Evolutionary conservation across 192 early-diverging fungal species (phyloP).

Genomic region (Funneliformis mosseae): DNA sequence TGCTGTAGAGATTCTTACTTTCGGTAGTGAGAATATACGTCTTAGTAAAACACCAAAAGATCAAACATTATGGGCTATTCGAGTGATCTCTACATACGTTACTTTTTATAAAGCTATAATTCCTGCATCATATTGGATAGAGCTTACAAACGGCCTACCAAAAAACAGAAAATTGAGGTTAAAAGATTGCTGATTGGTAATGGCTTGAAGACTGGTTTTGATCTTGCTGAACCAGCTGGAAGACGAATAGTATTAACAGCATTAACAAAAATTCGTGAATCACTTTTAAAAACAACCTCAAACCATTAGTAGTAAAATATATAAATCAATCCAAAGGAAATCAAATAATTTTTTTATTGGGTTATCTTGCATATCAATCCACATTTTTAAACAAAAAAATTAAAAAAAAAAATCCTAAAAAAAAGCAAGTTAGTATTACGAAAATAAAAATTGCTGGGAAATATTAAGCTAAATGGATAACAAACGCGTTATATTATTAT

Average conservation of each 20-base stretch:
- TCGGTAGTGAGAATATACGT: background rate
- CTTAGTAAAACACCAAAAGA: background rate
- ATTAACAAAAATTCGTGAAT: background rate
- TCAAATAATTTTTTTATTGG: too few species aligned
- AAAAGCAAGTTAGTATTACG: too few species aligned
- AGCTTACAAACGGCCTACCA: background rate
- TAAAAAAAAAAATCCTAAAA: too few species aligned
- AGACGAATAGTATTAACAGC: background rate
- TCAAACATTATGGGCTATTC: background rate
- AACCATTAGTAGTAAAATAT: too few species aligned
- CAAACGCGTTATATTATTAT: too few species aligned
- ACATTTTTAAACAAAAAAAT: too few species aligned
- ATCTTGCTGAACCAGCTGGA: background rate
- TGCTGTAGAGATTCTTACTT: background rate
- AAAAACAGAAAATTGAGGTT: background rate
- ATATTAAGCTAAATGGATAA: too few species aligned
- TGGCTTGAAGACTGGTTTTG: background rate
- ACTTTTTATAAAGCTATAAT: too few species aligned
- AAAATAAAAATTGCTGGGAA: too few species aligned
- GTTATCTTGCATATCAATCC: too few species aligned
- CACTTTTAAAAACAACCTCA: background rate
- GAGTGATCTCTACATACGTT: background rate
- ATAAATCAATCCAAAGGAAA: too few species aligned
- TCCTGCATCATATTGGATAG: background rate
- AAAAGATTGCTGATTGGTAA: background rate